Evolutionary conservation across 1,284 basidiomycete genomes (phyloP).

Genomic region (Violaceomyces palustris): DNA sequence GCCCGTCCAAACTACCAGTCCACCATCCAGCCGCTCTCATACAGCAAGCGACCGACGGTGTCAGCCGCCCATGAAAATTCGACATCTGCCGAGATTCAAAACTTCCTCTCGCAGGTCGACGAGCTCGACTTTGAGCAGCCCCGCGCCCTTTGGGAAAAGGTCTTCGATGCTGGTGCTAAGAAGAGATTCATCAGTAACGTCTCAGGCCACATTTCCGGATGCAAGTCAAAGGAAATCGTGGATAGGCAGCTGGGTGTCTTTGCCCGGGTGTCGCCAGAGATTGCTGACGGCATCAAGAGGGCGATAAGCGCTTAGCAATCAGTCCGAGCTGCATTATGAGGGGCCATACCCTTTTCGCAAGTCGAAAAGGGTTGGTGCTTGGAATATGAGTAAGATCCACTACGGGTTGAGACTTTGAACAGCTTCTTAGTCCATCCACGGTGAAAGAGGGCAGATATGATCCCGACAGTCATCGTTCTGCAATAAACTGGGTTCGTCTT

Average conservation of each 20-base stretch:
- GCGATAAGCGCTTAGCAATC: too few relatives aligned
- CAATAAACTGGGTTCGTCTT: too few relatives aligned
- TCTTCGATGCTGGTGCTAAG: conserved; percentile 62
- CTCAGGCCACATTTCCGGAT: conserved; percentile 34
- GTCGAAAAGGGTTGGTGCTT: too few relatives aligned
- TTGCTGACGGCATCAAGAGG: too few relatives aligned
- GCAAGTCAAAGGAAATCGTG: conserved; percentile 14
- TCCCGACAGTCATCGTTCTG: too few relatives aligned
- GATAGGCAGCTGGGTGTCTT: not conserved
- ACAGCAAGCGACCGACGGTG: conserved; percentile 4
- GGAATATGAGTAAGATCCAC: too few relatives aligned
- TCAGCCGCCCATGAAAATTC: not conserved
- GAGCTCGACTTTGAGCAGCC: conserved; percentile 79
- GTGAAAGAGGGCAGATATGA: too few relatives aligned
- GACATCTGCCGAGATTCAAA: not conserved
- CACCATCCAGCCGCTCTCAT: conserved; percentile 56
- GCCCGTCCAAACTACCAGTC: conserved; percentile 79
- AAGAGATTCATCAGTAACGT: conserved; percentile 18
- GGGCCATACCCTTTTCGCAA: too few relatives aligned
- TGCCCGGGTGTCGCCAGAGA: too few relatives aligned
- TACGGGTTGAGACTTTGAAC: too few relatives aligned
- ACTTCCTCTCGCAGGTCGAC: conserved; percentile 66
- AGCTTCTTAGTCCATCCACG: too few relatives aligned
- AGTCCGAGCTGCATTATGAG: too few relatives aligned
- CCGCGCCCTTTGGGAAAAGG: conserved; percentile 69